Evolutionary conservation across 257 asterid species (phyloP).

Genomic region (Thymus quinquecostatus): DNA sequence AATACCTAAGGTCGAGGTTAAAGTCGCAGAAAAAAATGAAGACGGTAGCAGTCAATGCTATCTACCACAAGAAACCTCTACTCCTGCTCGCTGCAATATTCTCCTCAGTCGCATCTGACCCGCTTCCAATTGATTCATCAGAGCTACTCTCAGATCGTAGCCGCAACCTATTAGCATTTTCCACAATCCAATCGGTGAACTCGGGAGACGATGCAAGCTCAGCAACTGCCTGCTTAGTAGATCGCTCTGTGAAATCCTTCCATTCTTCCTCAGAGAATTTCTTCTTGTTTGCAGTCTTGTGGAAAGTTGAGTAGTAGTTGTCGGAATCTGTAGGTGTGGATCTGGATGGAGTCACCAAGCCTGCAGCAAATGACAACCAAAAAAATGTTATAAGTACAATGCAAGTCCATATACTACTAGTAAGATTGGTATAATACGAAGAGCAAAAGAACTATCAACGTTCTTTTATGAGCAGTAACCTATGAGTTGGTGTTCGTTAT

Average conservation of each 20-base stretch:
- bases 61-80: conserved; percentile 47
- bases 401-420: not conserved
- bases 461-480: not conserved
- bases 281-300: conserved; percentile 68
- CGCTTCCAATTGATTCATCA: conserved; percentile 70
- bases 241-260: conserved; percentile 71
- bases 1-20: not conserved
- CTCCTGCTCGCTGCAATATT: conserved; percentile 57
- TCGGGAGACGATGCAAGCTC: conserved; percentile 79
- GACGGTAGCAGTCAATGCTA: not conserved
- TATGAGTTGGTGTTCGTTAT: not conserved
- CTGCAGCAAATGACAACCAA: conserved; percentile 32
- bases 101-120: conserved; percentile 65
- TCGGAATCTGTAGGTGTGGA: conserved; percentile 26
- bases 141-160: conserved; percentile 56
- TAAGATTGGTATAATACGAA: not conserved
- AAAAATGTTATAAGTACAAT: too few relatives aligned
- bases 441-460: not conserved
- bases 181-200: conserved; percentile 71
- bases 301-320: conserved; percentile 64
- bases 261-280: conserved; percentile 68
- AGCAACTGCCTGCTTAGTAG: conserved; percentile 68
- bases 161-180: conserved; percentile 63
- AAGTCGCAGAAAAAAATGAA: too few relatives aligned
- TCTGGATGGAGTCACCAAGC: conserved; percentile 42